These are phyloP conservation scores for Datisca glomerata DNA, from an alignment of 306 rosid species.

Conservation along the genomic window DNA sequence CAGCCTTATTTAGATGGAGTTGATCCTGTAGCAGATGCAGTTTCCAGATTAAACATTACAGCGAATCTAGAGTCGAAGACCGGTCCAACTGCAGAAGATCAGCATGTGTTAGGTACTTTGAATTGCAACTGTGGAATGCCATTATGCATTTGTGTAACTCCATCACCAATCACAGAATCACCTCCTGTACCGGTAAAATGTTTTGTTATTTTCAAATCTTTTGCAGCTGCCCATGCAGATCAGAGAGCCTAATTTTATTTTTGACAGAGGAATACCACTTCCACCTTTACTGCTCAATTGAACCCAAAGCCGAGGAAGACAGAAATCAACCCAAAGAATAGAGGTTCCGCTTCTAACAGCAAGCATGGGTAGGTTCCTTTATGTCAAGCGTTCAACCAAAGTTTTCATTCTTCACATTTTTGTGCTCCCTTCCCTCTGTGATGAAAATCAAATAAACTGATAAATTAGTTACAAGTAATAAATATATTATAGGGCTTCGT, in stretches of 20 bases:
- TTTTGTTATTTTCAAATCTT: constrained; percentile 8
- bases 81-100: constrained; percentile 27
- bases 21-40: constrained; percentile 33
- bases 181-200: constrained; percentile 40
- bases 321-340: constrained; percentile 39
- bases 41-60: constrained; percentile 54
- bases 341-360: constrained; percentile 62
- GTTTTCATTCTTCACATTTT: background rate
- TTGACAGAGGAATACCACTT: constrained; percentile 33
- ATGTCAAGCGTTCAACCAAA: background rate
- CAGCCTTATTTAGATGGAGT: constrained; percentile 36
- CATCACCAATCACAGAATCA: constrained; percentile 38
- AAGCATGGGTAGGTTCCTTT: constrained; percentile 49
- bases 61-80: constrained; percentile 26
- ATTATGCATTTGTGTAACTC: constrained; percentile 87
- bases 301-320: constrained; percentile 72
- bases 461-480: too few relatives aligned
- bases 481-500: too few relatives aligned
- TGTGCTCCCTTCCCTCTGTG: too few relatives aligned
- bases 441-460: too few relatives aligned
- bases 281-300: constrained; percentile 31
- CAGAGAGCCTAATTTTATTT: constrained; percentile 8
- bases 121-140: constrained; percentile 99
- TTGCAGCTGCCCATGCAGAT: constrained; percentile 7
- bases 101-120: constrained; percentile 19